Conservation (phyloP, 2,329 filamentous ascomycete species). For the Phialocephala subalpina region DNA sequence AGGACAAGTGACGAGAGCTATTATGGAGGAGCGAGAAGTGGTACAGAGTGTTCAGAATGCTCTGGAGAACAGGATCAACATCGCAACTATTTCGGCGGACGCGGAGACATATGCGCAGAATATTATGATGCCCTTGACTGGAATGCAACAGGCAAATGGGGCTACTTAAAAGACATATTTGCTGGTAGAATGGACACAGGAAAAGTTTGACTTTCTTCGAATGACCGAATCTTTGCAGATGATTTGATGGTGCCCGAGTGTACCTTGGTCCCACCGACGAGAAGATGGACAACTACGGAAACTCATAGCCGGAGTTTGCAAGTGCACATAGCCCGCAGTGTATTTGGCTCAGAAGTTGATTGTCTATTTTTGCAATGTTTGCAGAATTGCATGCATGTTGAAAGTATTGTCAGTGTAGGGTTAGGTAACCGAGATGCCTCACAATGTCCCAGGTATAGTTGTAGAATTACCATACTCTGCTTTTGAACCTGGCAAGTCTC, state of each 20-base stretch:
- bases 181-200: neutral
- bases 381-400: neutral
- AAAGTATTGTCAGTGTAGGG: neutral
- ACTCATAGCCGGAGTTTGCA: neutral
- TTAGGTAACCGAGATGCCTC: neutral
- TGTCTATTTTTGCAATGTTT: neutral
- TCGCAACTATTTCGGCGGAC: constrained; percentile 66
- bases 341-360: too few species aligned
- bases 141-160: neutral
- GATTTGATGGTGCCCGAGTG: neutral
- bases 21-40: constrained; percentile 82
- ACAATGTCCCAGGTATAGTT: neutral
- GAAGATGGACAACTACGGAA: neutral
- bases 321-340: too few species aligned
- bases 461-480: neutral
- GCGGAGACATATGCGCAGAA: constrained; percentile 67
- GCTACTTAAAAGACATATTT: neutral
- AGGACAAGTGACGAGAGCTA: constrained; percentile 72
- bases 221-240: too few species aligned
- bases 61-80: constrained; percentile 69
- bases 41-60: constrained; percentile 75
- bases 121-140: constrained; percentile 42
- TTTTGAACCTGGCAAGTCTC: neutral
- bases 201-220: too few species aligned
- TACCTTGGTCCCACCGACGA: neutral